Evolutionary conservation across 139 green algal genomes (phyloP), one percentile per base, ranked within the genome.

Genomic region (Nannochloris sp.): DNA sequence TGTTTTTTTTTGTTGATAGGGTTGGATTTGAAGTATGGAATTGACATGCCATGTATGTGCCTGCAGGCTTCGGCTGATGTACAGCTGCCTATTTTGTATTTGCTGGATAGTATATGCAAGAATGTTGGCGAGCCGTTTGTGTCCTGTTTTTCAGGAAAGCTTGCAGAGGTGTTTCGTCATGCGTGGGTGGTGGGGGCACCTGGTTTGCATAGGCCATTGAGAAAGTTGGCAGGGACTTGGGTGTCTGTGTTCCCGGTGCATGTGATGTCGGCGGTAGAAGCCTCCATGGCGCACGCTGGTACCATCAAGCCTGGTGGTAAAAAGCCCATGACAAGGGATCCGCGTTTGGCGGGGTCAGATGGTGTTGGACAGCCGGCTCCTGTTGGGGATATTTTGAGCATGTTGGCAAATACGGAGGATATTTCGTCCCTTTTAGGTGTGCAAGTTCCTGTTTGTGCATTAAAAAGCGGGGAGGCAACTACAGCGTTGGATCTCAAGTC

Each of bases 81-180:
- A 4, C 90, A 92, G 78, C 74, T 92, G 44, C 82, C 79, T 3
- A 73, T 71, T 3, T 71, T 92, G 1, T 94, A 92, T 68, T 68
- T 92, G 18, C 24, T 93, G 8, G 85, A 92, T 55, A 86, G 74
- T 65, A 91, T 92, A 27, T 66, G 78, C 18, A 94, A 93, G 67
- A 83, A 86, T 44, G 72, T 89, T 5, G 67, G 75, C 1, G 72
- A 82, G 49, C 77, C 75, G 3, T 92, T 87, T 66, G 69, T 69
- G 9, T 27, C 53, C 6, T 51, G 72, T 0, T 92, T 92, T 29
- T 53, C 65, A 1, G 18, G 49, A 54, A 19, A 54, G 18, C 9
- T 58, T 36, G 50, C 50, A n/a, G 50, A 58, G 15, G 15, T 58
- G 25, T 85, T 83, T 68, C 53, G 58, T 10, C 34, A 27, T 2